Evolutionary conservation across 2,329 filamentous ascomycete genomes (phyloP).

Genomic region (Beauveria bassiana): DNA sequence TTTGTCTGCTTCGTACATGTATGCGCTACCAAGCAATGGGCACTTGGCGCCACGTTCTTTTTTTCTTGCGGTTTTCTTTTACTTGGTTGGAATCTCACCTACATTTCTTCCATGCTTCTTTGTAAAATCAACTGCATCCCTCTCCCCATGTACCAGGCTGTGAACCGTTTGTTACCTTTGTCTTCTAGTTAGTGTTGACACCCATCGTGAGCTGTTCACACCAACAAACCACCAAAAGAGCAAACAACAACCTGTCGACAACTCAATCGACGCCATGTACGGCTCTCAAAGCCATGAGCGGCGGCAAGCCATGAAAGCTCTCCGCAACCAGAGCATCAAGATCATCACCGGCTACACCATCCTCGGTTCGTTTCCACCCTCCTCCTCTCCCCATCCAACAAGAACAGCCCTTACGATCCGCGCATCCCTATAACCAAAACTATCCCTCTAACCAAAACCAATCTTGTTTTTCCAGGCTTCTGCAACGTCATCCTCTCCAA

Average conservation of each 20-base stretch:
- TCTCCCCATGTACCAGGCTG: too few relatives aligned
- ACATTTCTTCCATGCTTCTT: too few relatives aligned
- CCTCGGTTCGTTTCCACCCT: neutral
- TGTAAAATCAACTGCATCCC: too few relatives aligned
- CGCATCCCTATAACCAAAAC: neutral
- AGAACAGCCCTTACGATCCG: neutral
- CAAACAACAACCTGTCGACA: too few relatives aligned
- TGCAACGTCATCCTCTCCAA: slow-evolving; percentile 23
- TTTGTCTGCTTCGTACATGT: too few relatives aligned
- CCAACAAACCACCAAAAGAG: neutral
- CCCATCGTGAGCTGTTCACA: neutral
- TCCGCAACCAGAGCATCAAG: slow-evolving; percentile 6
- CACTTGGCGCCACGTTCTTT: too few relatives aligned
- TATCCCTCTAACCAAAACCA: neutral
- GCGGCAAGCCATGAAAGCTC: slow-evolving; percentile 3
- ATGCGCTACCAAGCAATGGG: too few relatives aligned
- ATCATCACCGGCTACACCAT: slow-evolving; percentile 10
- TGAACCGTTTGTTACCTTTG: too few relatives aligned
- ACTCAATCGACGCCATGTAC: neutral
- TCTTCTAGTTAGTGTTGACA: too few relatives aligned
- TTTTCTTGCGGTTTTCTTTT: too few relatives aligned
- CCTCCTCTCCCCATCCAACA: neutral
- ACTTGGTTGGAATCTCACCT: too few relatives aligned
- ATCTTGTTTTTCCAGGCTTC: slow-evolving; percentile 18
- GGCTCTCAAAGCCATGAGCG: neutral